These are phyloP conservation scores for Cercospora sojina DNA, from an alignment of 2,329 filamentous ascomycete genomes.

Conservation along the genomic window DNA sequence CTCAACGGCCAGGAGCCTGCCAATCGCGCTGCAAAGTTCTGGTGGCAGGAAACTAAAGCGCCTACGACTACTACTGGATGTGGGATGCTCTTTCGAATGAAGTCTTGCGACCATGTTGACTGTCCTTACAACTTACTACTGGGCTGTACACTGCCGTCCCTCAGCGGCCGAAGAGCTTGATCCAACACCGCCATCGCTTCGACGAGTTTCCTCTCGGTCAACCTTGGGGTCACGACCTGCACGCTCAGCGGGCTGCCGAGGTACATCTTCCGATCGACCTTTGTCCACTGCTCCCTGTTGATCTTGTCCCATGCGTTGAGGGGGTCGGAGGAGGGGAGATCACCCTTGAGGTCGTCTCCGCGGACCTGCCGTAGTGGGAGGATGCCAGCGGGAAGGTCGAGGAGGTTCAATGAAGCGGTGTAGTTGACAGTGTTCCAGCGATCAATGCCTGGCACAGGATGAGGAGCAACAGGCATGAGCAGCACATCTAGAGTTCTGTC, in stretches of 20 bases:
- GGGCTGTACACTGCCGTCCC: not conserved
- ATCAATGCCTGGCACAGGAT: conserved; percentile 62
- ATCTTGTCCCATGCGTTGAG: conserved; percentile 60
- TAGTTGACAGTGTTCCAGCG: conserved; percentile 63
- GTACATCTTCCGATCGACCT: conserved; percentile 55
- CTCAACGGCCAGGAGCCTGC: too few species aligned
- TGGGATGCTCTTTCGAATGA: too few species aligned
- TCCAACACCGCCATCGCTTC: conserved; percentile 57
- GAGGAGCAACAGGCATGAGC: conserved; percentile 63
- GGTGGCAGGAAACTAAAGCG: not conserved
- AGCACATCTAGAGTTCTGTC: conserved; percentile 55
- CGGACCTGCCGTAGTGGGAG: conserved; percentile 56
- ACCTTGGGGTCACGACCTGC: conserved; percentile 57
- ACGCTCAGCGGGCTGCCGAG: conserved; percentile 56
- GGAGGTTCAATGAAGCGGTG: conserved; percentile 59
- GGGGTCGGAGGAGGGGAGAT: conserved; percentile 42
- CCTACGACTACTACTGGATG: not conserved
- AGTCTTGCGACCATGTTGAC: not conserved
- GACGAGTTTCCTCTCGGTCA: conserved; percentile 55
- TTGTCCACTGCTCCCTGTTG: conserved; percentile 59
- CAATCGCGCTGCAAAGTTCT: not conserved
- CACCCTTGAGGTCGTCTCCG: conserved; percentile 52
- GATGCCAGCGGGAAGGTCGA: conserved; percentile 61
- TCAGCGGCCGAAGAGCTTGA: conserved; percentile 37
- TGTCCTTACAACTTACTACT: not conserved